phyloP scores from a whole-genome alignment of 2,329 filamentous ascomycete genomes.

The Aspergillus ibericus region DNA sequence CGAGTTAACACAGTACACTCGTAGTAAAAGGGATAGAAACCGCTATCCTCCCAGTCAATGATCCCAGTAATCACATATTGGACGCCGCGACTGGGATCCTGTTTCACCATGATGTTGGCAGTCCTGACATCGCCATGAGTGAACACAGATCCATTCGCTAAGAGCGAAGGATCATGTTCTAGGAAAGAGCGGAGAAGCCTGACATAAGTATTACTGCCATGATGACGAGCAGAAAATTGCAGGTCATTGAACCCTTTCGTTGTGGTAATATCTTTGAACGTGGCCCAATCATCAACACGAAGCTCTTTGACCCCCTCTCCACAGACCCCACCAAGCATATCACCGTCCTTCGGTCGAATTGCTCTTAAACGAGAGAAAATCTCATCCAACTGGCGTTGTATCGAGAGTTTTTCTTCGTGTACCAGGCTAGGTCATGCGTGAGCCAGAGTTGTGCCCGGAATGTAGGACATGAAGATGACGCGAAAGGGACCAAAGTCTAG shows the following conservation, averaged over 20 bases:
- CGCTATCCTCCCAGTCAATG: slow-evolving; percentile 34
- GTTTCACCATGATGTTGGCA: slow-evolving; percentile 28
- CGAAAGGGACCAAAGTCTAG: slow-evolving; percentile 22
- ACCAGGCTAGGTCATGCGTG: slow-evolving; percentile 24
- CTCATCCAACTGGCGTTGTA: slow-evolving; percentile 21
- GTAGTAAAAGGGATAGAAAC: slow-evolving; percentile 33
- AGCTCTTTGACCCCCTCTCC: slow-evolving; percentile 30
- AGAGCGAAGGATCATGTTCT: slow-evolving; percentile 10
- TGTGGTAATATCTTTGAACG: slow-evolving; percentile 24
- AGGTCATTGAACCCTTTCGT: not conserved
- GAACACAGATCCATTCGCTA: slow-evolving; percentile 23
- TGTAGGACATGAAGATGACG: slow-evolving; percentile 32
- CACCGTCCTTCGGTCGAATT: slow-evolving; percentile 17
- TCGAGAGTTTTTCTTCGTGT: slow-evolving; percentile 22
- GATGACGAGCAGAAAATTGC: slow-evolving; percentile 13
- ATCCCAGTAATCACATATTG: slow-evolving; percentile 26
- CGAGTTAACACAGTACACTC: slow-evolving; percentile 26
- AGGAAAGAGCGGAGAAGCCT: slow-evolving; percentile 26
- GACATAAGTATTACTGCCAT: slow-evolving; percentile 23
- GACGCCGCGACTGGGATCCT: slow-evolving; percentile 9
- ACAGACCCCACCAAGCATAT: slow-evolving; percentile 25
- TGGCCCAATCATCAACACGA: slow-evolving; percentile 18
- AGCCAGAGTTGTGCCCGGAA: slow-evolving; percentile 22
- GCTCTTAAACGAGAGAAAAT: slow-evolving; percentile 24
- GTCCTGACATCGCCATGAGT: slow-evolving; percentile 29